These are phyloP conservation scores for Suillus cothurnatus DNA, from an alignment of 768 basidiomycete species.

Conservation along the genomic window DNA sequence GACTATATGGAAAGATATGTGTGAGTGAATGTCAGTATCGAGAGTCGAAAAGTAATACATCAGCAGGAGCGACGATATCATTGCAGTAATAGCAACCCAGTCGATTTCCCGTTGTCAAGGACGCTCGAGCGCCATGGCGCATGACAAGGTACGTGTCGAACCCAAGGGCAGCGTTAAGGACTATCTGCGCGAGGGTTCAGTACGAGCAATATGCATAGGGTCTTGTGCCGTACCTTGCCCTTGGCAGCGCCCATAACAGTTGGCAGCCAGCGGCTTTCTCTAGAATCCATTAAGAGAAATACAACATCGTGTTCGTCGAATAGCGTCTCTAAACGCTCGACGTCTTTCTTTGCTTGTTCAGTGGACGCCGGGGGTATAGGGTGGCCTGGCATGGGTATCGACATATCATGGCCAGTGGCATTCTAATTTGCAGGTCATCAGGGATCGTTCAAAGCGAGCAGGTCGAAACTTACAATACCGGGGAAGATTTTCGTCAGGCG, in stretches of 20 bases:
- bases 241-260: slow-evolving; percentile 85
- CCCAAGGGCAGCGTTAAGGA: slow-evolving; percentile 92
- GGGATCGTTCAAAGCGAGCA: background rate
- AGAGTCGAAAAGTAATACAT: slow-evolving; percentile 55
- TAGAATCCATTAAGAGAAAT: slow-evolving; percentile 96
- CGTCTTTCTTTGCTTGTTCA: slow-evolving; percentile 64
- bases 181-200: slow-evolving; percentile 53
- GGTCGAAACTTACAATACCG: slow-evolving; percentile 67
- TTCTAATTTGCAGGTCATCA: slow-evolving; percentile 51
- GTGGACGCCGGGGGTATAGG: slow-evolving; percentile 68
- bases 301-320: slow-evolving; percentile 87
- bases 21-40: background rate
- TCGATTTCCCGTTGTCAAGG: slow-evolving; percentile 34
- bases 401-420: slow-evolving; percentile 73
- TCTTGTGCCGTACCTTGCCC: slow-evolving; percentile 61
- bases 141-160: slow-evolving; percentile 97
- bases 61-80: slow-evolving; percentile 94
- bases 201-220: background rate
- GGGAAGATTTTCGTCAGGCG: slow-evolving; percentile 88
- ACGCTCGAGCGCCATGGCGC: slow-evolving; percentile 81
- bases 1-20: slow-evolving; percentile 39
- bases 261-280: slow-evolving; percentile 96
- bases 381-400: slow-evolving; percentile 98
- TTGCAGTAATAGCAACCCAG: slow-evolving; percentile 99
- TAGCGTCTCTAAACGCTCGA: slow-evolving; percentile 71